Percentiles rank a stretch among this genome's conserved stretches.
These are phyloP conservation scores for Cercospora sp. DNA, from an alignment of 2,329 filamentous ascomycete genomes.

Conservation along the genomic window DNA sequence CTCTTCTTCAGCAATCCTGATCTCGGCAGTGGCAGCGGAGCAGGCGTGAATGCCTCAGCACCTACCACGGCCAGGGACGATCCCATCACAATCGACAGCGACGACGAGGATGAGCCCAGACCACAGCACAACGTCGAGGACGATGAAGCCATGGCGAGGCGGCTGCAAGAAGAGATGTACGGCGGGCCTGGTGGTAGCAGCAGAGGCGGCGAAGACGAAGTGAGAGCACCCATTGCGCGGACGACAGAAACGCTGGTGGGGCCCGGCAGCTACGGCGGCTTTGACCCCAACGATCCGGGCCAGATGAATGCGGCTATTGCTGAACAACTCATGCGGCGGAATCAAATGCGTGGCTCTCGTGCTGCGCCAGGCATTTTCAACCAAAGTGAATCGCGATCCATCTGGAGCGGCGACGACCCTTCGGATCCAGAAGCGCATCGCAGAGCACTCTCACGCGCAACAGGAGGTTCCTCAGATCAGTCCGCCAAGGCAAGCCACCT, in stretches of 20 bases:
- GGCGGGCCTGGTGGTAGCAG: conserved; percentile 51
- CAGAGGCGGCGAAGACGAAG: conserved; percentile 57
- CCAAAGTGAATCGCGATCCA: conserved; percentile 58
- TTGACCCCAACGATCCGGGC: conserved; percentile 49
- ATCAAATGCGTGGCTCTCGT: conserved; percentile 14
- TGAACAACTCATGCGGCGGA: conserved; percentile 57
- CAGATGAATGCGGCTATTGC: conserved; percentile 63
- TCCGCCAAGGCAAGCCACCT: conserved; percentile 74
- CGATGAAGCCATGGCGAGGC: conserved; percentile 88
- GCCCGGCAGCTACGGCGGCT: conserved; percentile 37
- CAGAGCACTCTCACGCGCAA: conserved; percentile 59
- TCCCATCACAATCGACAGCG: conserved; percentile 75
- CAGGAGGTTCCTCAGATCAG: conserved; percentile 64
- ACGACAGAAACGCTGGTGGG: conserved; percentile 90
- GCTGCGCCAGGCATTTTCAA: conserved; percentile 64
- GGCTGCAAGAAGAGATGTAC: conserved; percentile 90
- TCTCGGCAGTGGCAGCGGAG: conserved; percentile 41
- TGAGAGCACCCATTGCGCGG: conserved; percentile 86
- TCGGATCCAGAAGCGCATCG: conserved; percentile 53
- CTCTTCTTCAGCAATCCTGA: conserved; percentile 84
- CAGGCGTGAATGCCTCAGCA: conserved; percentile 42
- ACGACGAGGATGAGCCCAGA: conserved; percentile 47
- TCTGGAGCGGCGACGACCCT: conserved; percentile 58
- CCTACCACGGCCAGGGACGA: conserved; percentile 43
- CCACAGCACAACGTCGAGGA: conserved; percentile 61